Evolutionary conservation across 129 eudicot species (phyloP), one percentile per base, ranked within the genome.

Genomic region (Helichrysum umbraculigerum): DNA sequence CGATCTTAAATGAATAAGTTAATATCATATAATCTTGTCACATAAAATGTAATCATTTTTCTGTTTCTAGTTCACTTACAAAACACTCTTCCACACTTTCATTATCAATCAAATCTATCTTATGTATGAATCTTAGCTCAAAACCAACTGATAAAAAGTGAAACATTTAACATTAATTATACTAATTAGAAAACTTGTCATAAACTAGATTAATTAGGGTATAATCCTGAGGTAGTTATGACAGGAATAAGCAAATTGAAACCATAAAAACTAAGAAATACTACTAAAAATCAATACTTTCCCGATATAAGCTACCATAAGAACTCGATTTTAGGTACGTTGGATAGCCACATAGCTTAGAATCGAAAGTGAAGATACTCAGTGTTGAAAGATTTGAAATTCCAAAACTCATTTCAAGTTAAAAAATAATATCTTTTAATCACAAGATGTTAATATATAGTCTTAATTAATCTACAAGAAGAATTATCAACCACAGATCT

Each of bases 401-500:
- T 61, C 37, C 2, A 44, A 44, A 60, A 34, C 14, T 5, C 57
- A 76, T 32, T 52, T 15, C 1, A 51, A n/a, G 71, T 11, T 17
- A 17, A 65, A n/a, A 7, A 10, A 41, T 69, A 60, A 2, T 12
- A 33, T 60, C 9, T 32, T 50, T 17, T 64, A 72, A 52, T 47
- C 82, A 71, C 62, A 62, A 72, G 33, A 52, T 17, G 28, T 22
- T 65, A 25, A 39, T 37, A 17, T 51, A 28, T 4, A 11, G n/a
- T 34, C 19, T 30, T 21, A 34, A 7, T 22, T 5, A 35, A 58
- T 60, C 33, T 71, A 34, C n/a, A 79, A 28, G 9, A 72, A 54
- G 19, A 54, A 65, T 47, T 32, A 60, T 30, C 51, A 47, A 47
- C 10, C 66, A 62, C 50, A 79, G 78, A 72, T 79, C 78, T 72